Percentiles rank a stretch among this genome's conserved stretches.
phyloP scores from a whole-genome alignment of 2,329 filamentous ascomycete genomes.

The Cordyceps fumosorosea region DNA sequence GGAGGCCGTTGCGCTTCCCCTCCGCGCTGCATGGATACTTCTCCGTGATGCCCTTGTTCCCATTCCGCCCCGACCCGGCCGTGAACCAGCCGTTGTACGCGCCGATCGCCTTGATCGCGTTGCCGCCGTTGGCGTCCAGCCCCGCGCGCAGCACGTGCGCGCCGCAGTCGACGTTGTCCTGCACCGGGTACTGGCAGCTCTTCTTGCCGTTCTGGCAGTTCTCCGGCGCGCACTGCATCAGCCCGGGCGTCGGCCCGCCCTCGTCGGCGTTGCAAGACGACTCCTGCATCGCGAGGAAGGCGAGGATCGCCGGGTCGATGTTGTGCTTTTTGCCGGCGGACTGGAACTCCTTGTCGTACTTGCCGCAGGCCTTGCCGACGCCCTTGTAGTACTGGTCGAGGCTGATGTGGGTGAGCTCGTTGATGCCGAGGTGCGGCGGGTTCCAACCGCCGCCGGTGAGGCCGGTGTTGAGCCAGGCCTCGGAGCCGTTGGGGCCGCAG shows the following conservation, averaged over 20 bases:
- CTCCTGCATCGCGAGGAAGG: slow-evolving; percentile 31
- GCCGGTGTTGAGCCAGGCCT: slow-evolving; percentile 26
- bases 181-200: slow-evolving; percentile 25
- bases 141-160: slow-evolving; percentile 23
- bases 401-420: slow-evolving; percentile 21
- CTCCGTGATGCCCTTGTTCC: slow-evolving; percentile 23
- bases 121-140: slow-evolving; percentile 21
- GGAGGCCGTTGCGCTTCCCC: slow-evolving; percentile 23
- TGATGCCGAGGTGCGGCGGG: slow-evolving; percentile 27
- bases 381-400: slow-evolving; percentile 21
- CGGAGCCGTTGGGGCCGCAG: slow-evolving; percentile 22
- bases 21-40: slow-evolving; percentile 17
- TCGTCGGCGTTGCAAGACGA: slow-evolving; percentile 28
- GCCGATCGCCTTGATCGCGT: slow-evolving; percentile 27
- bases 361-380: slow-evolving; percentile 20
- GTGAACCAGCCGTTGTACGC: slow-evolving; percentile 32
- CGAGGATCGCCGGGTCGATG: slow-evolving; percentile 28
- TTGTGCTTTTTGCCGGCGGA: slow-evolving; percentile 24
- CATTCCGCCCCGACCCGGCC: slow-evolving; percentile 21
- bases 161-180: slow-evolving; percentile 29
- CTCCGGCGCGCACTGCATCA: slow-evolving; percentile 29
- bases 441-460: slow-evolving; percentile 25
- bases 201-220: slow-evolving; percentile 28
- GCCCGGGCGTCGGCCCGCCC: slow-evolving; percentile 28
- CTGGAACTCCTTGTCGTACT: slow-evolving; percentile 30